A percentile compares a stretch with the other conserved stretches of the same genome.
phyloP scores from a whole-genome alignment of 148 eudicot species.

The Beta vulgaris region DNA sequence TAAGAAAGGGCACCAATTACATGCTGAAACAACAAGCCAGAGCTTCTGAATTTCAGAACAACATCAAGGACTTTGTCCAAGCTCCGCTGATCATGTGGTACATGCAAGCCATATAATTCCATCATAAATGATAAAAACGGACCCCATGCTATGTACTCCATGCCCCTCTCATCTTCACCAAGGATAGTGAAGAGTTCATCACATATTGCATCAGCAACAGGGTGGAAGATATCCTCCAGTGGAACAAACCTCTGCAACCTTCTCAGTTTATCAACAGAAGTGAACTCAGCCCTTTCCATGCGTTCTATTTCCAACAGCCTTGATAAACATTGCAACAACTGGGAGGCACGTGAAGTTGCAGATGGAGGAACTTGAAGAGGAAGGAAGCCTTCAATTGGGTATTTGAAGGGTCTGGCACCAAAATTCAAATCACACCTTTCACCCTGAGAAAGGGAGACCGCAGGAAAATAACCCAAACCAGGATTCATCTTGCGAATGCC shows the following conservation, averaged over 20 bases:
- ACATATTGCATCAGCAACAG: slow-evolving; percentile 75
- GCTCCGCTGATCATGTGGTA: slow-evolving; percentile 70
- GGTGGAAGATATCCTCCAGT: slow-evolving; percentile 58
- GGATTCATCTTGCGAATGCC: slow-evolving; percentile 79
- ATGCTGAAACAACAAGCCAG: slow-evolving; percentile 52
- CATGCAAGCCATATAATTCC: slow-evolving; percentile 57
- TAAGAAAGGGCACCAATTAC: slow-evolving; percentile 69
- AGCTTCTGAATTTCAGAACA: slow-evolving; percentile 51
- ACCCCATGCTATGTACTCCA: slow-evolving; percentile 77
- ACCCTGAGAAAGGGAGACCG: slow-evolving; percentile 88
- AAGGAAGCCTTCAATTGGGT: slow-evolving; percentile 66
- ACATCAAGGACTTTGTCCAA: slow-evolving; percentile 80
- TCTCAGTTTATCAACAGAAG: slow-evolving; percentile 71
- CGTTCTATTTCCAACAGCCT: slow-evolving; percentile 68
- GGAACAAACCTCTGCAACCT: slow-evolving; percentile 85
- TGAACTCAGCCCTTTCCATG: slow-evolving; percentile 48
- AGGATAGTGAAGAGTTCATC: slow-evolving; percentile 58
- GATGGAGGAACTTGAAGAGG: slow-evolving; percentile 73
- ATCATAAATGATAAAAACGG: slow-evolving; percentile 67
- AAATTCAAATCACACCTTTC: slow-evolving; percentile 90
- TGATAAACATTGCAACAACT: slow-evolving; percentile 64
- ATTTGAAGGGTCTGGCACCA: slow-evolving; percentile 78
- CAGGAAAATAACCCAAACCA: slow-evolving; percentile 85
- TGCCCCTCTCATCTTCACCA: slow-evolving; percentile 44
- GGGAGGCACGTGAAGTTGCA: slow-evolving; percentile 37